These are phyloP conservation scores for Lepidium didymum DNA, from an alignment of 345 rosid genomes.

Conservation along the genomic window DNA sequence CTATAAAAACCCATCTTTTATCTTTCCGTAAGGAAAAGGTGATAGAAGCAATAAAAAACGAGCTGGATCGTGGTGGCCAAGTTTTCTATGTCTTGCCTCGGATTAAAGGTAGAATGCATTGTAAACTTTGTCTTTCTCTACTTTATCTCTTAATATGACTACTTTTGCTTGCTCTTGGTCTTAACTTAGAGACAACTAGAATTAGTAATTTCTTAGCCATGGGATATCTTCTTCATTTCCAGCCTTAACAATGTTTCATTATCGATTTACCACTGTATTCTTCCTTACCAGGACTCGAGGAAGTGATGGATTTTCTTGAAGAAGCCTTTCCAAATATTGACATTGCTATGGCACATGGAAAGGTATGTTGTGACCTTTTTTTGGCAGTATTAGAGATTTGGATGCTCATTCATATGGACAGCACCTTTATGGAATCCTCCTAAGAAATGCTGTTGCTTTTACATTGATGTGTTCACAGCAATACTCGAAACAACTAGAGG, in stretches of 20 bases:
- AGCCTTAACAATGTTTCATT: background rate
- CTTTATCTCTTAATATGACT: slow-evolving; percentile 5
- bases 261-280: slow-evolving; percentile 3
- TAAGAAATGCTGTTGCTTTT: slow-evolving; percentile 17
- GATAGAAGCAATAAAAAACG: slow-evolving; percentile 62
- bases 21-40: slow-evolving; percentile 56
- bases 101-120: slow-evolving; percentile 59
- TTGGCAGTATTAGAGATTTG: slow-evolving; percentile 6
- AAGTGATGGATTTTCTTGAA: slow-evolving; percentile 72
- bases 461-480: slow-evolving; percentile 45
- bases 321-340: slow-evolving; percentile 62
- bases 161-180: background rate
- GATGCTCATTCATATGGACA: slow-evolving; percentile 2
- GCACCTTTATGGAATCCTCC: slow-evolving; percentile 3
- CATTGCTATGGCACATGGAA: slow-evolving; percentile 91
- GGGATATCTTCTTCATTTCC: background rate
- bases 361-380: slow-evolving; percentile 40
- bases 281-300: slow-evolving; percentile 71
- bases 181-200: slow-evolving; percentile 1
- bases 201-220: slow-evolving; percentile 1
- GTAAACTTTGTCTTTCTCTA: background rate
- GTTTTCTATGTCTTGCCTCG: slow-evolving; percentile 94
- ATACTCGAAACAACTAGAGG: slow-evolving; percentile 85
- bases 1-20: slow-evolving; percentile 82
- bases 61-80: slow-evolving; percentile 88